A percentile compares a stretch with the other conserved stretches of the same genome.
phyloP scores from a whole-genome alignment of 2,329 filamentous ascomycete genomes.

The Sporothrix variecibatus region DNA sequence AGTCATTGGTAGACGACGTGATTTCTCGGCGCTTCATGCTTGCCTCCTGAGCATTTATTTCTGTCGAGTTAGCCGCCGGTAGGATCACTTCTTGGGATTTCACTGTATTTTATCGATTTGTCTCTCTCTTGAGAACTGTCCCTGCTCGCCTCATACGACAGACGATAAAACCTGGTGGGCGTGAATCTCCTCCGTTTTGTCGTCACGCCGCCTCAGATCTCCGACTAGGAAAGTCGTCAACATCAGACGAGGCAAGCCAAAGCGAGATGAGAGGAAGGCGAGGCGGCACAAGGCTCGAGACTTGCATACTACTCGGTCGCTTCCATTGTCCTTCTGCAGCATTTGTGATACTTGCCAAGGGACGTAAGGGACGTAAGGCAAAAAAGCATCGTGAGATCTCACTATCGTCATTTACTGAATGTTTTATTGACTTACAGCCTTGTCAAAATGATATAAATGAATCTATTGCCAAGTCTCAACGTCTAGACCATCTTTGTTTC shows the following conservation, averaged over 20 bases:
- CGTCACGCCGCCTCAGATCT: background rate
- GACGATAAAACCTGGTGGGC: background rate
- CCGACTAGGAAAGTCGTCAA: background rate
- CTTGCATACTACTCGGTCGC: background rate
- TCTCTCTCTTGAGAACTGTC: background rate
- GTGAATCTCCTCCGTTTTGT: background rate
- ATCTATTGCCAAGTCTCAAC: background rate
- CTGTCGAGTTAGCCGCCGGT: background rate
- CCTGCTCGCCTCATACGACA: background rate
- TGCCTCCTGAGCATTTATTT: no score
- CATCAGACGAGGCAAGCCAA: constrained; percentile 18
- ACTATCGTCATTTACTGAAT: no score
- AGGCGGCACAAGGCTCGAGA: background rate
- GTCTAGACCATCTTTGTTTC: background rate
- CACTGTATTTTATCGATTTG: background rate
- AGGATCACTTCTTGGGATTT: background rate
- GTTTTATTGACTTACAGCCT: background rate
- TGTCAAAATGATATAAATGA: no score
- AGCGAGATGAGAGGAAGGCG: background rate
- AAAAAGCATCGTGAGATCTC: background rate
- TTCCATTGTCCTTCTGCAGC: background rate
- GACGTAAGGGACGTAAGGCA: background rate
- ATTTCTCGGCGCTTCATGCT: background rate
- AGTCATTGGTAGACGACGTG: background rate
- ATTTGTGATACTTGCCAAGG: background rate